Evolutionary conservation across 164 flowering plant species (phyloP), one percentile per base, ranked within the genome.

Genomic region (Dillenia turbinata): DNA sequence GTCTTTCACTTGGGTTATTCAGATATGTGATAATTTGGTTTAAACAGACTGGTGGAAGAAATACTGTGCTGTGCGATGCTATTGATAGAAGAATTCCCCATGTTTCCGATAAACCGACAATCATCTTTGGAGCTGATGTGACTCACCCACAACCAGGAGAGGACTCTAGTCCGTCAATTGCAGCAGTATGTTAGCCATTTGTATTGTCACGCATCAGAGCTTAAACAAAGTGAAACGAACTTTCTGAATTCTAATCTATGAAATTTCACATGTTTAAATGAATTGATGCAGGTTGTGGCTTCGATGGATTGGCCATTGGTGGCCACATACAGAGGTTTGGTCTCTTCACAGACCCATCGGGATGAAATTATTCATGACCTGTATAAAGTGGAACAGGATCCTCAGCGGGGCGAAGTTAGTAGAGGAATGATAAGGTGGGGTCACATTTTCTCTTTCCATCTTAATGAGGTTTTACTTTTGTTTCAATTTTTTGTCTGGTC

Each of bases 301-400:
- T 84, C 87, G 0, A 82, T 81, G 85, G 92, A 86, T 49, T 86
- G 92, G 92, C 89, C 89, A 0, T 77, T 78, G 52, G 71, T 84
- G 0, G 82, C 85, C 0, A 84, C 69, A 54, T 86, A 84, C 49
- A 68, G 84, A 69, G 84, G 77, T 0, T n/a, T 86, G 10, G 78
- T 83, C 11, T 82, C 86, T 73, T 75, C 87, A 24, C 92, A 84
- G 69, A 16, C 64, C 40, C 40, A 33, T 55, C 84, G 96, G 9
- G 72, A 72, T 3, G 99, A 94, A 62, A 73, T 94, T 1, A 88
- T 94, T 2, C 61, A 73, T n/a, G 92, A 91, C 73, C 85, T 94
- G 0, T 88, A 80, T 60, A 84, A 63, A 10, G 9, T 9, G 10
- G 54, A 15, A 47, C 50, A 61, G 45, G 86, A 87, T 70, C 78